Evolutionary conservation across 2,329 filamentous ascomycete species (phyloP).

Genomic region (Clarireedia paspali): DNA sequence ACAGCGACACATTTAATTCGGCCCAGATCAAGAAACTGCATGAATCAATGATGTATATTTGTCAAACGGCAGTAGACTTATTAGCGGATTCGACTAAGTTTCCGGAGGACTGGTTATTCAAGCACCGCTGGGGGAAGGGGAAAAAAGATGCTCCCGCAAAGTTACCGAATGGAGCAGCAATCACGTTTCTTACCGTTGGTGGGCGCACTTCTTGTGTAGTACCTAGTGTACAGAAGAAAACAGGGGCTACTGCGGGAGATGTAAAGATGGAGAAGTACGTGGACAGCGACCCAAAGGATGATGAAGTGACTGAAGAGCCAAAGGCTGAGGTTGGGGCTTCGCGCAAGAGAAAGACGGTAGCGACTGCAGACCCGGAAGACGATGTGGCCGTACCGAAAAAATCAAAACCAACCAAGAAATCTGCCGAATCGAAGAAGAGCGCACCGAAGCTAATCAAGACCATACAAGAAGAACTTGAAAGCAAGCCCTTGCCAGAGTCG

Average conservation of each 20-base stretch:
- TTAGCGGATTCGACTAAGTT: conserved; percentile 80
- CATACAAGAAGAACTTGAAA: too few relatives aligned
- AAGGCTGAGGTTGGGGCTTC: neutral
- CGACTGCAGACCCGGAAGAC: neutral
- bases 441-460: too few relatives aligned
- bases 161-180: conserved; percentile 76
- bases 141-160: conserved; percentile 60
- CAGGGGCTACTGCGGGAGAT: conserved; percentile 24
- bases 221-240: conserved; percentile 78
- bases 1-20: conserved; percentile 72
- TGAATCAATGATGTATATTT: conserved; percentile 68
- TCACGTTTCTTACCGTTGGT: conserved; percentile 81
- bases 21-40: conserved; percentile 66
- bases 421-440: too few relatives aligned
- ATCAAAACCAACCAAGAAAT: neutral
- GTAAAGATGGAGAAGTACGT: conserved; percentile 19
- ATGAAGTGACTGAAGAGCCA: neutral
- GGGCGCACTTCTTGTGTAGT: conserved; percentile 88
- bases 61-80: conserved; percentile 67
- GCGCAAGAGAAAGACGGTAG: conserved; percentile 3
- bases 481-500: too few relatives aligned
- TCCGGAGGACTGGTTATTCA: conserved; percentile 81
- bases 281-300: too few relatives aligned
- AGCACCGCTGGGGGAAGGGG: conserved; percentile 82
- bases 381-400: neutral